A percentile compares a stretch with the other conserved stretches of the same genome.
phyloP scores from a whole-genome alignment of 2,329 filamentous ascomycete species.

The Phaeosphaeriaceae sp. region DNA sequence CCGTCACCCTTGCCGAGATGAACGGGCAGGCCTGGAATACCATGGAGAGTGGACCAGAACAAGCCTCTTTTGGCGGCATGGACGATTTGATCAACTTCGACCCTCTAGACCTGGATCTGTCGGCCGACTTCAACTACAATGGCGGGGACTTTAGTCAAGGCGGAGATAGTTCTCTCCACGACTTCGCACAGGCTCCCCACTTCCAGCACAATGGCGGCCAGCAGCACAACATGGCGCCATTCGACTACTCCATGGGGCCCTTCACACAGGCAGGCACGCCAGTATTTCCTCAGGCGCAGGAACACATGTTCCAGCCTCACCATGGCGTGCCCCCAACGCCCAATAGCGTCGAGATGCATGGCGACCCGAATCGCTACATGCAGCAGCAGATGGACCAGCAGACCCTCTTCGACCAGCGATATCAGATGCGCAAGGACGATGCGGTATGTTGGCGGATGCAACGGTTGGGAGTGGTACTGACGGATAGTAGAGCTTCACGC shows the following conservation, averaged over 20 bases:
- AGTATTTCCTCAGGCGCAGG: constrained; percentile 51
- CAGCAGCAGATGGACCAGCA: constrained; percentile 63
- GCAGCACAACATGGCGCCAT: constrained; percentile 29
- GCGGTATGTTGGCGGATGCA: constrained; percentile 57
- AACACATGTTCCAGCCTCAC: constrained; percentile 56
- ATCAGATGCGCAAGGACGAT: constrained; percentile 72
- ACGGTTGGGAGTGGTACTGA: constrained; percentile 20
- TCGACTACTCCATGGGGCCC: constrained; percentile 43
- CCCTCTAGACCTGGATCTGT: constrained; percentile 47
- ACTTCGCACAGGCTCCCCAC: constrained; percentile 35
- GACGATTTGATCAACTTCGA: constrained; percentile 52
- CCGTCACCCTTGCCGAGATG: constrained; percentile 33
- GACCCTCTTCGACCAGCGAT: constrained; percentile 69
- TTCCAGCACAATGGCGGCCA: constrained; percentile 31
- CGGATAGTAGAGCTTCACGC: constrained; percentile 75
- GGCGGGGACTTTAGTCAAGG: constrained; percentile 37
- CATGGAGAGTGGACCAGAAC: constrained; percentile 51
- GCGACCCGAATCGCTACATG: constrained; percentile 63
- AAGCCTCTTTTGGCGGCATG: constrained; percentile 39
- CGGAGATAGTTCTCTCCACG: constrained; percentile 42
- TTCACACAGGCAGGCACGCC: constrained; percentile 46
- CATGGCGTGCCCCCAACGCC: constrained; percentile 78
- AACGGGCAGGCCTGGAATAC: constrained; percentile 50
- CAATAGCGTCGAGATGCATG: constrained; percentile 78
- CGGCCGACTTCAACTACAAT: constrained; percentile 35